Percentiles rank a stretch among this genome's conserved stretches.
These are phyloP conservation scores for Arbutus unedo DNA, from an alignment of 148 eudicot genomes.

Conservation along the genomic window DNA sequence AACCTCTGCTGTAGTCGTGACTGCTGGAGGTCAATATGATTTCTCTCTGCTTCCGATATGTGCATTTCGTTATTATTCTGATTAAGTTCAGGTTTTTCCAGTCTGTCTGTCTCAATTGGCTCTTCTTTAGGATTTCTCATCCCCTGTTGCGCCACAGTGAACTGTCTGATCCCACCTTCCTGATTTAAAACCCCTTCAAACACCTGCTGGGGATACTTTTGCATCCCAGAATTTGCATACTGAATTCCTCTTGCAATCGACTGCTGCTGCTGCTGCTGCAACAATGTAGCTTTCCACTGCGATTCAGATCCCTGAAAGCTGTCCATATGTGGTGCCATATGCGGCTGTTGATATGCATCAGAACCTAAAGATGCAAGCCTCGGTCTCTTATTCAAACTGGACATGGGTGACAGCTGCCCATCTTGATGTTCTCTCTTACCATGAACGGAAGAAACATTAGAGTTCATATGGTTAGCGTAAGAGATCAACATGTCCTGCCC, in stretches of 20 bases:
- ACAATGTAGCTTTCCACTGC: conserved; percentile 62
- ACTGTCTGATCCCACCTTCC: conserved; percentile 41
- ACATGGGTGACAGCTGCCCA: conserved; percentile 49
- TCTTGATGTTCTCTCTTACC: conserved; percentile 76
- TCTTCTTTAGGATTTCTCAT: conserved; percentile 55
- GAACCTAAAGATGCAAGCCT: conserved; percentile 42
- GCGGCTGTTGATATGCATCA: conserved; percentile 61
- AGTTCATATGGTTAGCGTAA: conserved; percentile 45
- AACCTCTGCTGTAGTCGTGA: conserved; percentile 56
- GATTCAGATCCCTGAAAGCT: conserved; percentile 54
- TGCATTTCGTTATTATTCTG: conserved; percentile 44
- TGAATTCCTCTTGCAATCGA: conserved; percentile 51
- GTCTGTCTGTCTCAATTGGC: conserved; percentile 45
- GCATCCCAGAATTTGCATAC: conserved; percentile 54
- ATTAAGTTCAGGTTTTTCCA: conserved; percentile 51
- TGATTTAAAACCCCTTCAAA: conserved; percentile 64
- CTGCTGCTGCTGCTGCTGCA: conserved; percentile 45
- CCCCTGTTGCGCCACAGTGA: conserved; percentile 46
- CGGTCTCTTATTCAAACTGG: conserved; percentile 52
- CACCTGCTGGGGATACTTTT: conserved; percentile 60
- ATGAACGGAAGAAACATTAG: conserved; percentile 32
- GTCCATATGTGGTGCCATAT: conserved; percentile 51
- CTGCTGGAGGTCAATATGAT: conserved; percentile 47
- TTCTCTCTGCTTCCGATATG: conserved; percentile 50
- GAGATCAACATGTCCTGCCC: conserved; percentile 56